Percentiles rank a stretch among this genome's conserved stretches.
phyloP scores from a whole-genome alignment of 768 basidiomycete genomes.

The Suillus plorans region DNA sequence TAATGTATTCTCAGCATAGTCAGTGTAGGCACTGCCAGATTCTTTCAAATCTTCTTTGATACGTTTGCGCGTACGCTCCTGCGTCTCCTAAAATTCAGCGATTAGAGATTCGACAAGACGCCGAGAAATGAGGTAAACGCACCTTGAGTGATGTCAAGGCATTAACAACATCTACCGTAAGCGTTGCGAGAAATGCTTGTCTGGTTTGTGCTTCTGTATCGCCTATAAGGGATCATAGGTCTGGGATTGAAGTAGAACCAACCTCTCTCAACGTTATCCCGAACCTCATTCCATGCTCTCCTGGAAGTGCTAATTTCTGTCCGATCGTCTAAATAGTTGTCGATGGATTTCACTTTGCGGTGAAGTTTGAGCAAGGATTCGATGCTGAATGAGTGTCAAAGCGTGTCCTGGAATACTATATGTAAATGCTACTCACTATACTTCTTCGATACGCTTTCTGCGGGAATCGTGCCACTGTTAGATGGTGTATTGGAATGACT shows the following conservation, averaged over 20 bases:
- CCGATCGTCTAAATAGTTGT: constrained; percentile 72
- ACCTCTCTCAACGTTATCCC: constrained; percentile 86
- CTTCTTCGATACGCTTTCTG: constrained; percentile 83
- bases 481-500: constrained; percentile 18
- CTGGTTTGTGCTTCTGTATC: constrained; percentile 75
- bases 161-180: constrained; percentile 71
- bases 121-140: constrained; percentile 8
- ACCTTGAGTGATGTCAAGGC: constrained; percentile 71
- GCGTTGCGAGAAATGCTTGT: constrained; percentile 72
- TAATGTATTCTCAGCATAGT: constrained; percentile 76
- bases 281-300: constrained; percentile 78
- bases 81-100: constrained; percentile 62
- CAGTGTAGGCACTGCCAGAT: constrained; percentile 71
- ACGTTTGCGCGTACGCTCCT: constrained; percentile 87
- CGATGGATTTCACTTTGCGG: constrained; percentile 66
- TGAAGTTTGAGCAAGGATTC: constrained; percentile 74
- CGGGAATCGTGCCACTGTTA: constrained; percentile 10
- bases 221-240: not conserved
- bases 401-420: constrained; percentile 1
- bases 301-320: constrained; percentile 62
- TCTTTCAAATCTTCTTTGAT: constrained; percentile 90
- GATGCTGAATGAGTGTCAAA: constrained; percentile 45
- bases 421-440: constrained; percentile 54
- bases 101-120: constrained; percentile 2
- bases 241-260: constrained; percentile 16